Evolutionary conservation across 2,329 filamentous ascomycete species (phyloP), one percentile per base, ranked within the genome.

Genomic region (Lachnum nothofagi): DNA sequence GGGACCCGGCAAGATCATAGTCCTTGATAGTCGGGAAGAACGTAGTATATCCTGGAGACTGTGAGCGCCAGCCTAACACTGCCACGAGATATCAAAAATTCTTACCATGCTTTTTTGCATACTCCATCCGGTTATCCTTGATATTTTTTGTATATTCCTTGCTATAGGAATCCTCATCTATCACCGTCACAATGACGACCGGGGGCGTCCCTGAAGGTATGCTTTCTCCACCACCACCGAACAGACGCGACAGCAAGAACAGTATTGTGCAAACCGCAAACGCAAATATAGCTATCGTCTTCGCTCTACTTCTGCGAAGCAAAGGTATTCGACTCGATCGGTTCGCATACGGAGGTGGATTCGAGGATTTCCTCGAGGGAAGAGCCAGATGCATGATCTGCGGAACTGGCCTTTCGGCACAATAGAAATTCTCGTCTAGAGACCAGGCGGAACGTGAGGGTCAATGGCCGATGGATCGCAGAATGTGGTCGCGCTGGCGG

Each of bases 81-180:
- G 24, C 12, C 20, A 10, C 10, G 24, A 12, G 5, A 34, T 42
- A 35, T 44, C 47, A 53, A 33, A 31, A 12, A 19, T 38, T 24
- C 77, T 63, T 78, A 95, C 91, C 91, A 71, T 97, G 90, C 65
- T 80, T 84, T 56, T 80, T 78, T 6, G 91, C 93, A 70, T 97
- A 98, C 54, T 86, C 78, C 63, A 85, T 77, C 60, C 93, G 76
- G 68, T 98, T 98, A 59, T 87, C 80, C 65, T 82, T 85, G 54
- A 98, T 80, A 60, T 81, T 81, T 49, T 85, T 75, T 47, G 85
- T 74, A 69, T 91, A 94, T 35, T 73, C 75, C 27, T 79, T 72
- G 62, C 80, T 82, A 60, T 85, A 80, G 33, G 69, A 73, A 72
- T 50, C 82, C 77, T 65, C 53, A 51, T 96, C 88, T 47, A 96